These are phyloP conservation scores for Gossypium rotundifolium DNA, from an alignment of 345 rosid species.

Conservation along the genomic window DNA sequence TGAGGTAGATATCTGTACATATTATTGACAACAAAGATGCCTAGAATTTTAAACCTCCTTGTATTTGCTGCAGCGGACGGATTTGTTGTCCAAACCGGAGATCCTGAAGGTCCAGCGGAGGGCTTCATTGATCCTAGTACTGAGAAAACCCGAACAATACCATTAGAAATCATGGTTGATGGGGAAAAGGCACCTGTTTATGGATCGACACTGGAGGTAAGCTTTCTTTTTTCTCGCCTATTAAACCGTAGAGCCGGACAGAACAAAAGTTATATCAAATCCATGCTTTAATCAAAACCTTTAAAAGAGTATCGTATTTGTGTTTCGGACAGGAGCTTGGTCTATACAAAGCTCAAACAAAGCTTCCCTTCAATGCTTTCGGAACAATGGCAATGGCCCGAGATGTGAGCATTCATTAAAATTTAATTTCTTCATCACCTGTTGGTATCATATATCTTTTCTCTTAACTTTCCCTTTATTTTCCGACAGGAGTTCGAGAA, in stretches of 20 bases:
- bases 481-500: constrained; percentile 76
- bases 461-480: neutral
- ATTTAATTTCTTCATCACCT: neutral
- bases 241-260: neutral
- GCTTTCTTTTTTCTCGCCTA: neutral
- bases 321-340: constrained; percentile 70
- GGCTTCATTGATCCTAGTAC: constrained; percentile 97
- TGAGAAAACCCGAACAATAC: constrained; percentile 75
- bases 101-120: constrained; percentile 96
- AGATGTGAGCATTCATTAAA: constrained; percentile 50
- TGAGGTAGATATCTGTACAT: neutral
- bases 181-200: constrained; percentile 81
- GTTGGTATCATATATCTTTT: neutral
- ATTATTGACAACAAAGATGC: neutral
- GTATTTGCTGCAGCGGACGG: constrained; percentile 75
- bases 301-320: neutral
- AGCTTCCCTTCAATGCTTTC: constrained; percentile 96
- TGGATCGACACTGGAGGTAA: constrained; percentile 79
- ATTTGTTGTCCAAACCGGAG: constrained; percentile 97
- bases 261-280: neutral
- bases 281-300: neutral
- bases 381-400: constrained; percentile 99
- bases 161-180: constrained; percentile 77
- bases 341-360: constrained; percentile 94
- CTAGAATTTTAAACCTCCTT: neutral